phyloP scores from a whole-genome alignment of 306 rosid species.

The Astragalus membranaceus region DNA sequence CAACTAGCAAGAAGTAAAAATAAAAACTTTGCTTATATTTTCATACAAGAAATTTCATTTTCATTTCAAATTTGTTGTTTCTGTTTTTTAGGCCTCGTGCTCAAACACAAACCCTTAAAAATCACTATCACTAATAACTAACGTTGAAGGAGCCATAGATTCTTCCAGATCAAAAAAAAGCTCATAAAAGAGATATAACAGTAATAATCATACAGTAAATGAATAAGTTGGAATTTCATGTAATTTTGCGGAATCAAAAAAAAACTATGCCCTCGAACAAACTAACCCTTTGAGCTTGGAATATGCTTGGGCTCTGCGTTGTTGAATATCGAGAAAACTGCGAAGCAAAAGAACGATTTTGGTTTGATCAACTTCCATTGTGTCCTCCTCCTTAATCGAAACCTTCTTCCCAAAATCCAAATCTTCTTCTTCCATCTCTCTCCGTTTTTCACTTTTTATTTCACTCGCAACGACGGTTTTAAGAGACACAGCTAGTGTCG shows the following conservation, averaged over 20 bases:
- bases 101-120: not conserved
- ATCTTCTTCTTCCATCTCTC: slow-evolving; percentile 42
- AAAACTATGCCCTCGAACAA: not conserved
- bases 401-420: slow-evolving; percentile 55
- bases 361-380: slow-evolving; percentile 37
- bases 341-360: slow-evolving; percentile 44
- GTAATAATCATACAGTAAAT: not conserved
- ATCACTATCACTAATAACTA: not conserved
- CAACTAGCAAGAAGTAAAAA: not conserved
- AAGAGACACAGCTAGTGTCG: not conserved
- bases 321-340: slow-evolving; percentile 53
- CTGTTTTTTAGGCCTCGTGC: not conserved
- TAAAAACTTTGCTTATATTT: not conserved
- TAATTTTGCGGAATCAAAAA: not conserved
- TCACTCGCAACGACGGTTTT: not conserved
- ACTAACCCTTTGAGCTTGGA: slow-evolving; percentile 57
- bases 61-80: not conserved
- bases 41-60: not conserved
- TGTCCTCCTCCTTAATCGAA: slow-evolving; percentile 55
- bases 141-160: not conserved
- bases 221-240: not conserved
- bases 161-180: not conserved
- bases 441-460: not conserved
- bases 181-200: not conserved
- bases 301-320: slow-evolving; percentile 75